Base-by-base conservation (phyloP, 352 stramenopile genomes). In the Globisporangium cederbergense region DNA sequence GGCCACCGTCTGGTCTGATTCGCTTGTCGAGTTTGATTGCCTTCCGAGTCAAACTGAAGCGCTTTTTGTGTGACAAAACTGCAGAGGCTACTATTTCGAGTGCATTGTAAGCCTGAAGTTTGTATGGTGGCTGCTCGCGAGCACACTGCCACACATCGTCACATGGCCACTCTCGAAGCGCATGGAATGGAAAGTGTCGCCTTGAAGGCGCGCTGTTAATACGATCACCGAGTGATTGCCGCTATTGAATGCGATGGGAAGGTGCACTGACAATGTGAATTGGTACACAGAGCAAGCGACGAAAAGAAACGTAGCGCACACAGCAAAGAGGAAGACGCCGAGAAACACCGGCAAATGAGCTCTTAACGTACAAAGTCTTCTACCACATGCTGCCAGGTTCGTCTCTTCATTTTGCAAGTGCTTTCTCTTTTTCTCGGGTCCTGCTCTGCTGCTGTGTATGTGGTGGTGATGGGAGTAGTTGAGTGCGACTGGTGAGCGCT, bases 331-430 rank as follows among this genome's bases (percentile, higher is more conserved):
- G 16, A 20, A n/a, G 18, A 20, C 43, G 14, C 43, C 43, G 32
- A 45, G 5, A 46, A 20, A 34, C 57, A 55, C 16, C 36, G 36
- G 28, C 47, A 58, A 34, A 40, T 20, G 60, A 47, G 28, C 52
- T 58, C 52, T 58, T 58, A 59, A 49, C 40, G 36, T 57, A 51
- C 47, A 59, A 65, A 38, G 42, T 74, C 69, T 76, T 74, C 65
- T 74, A 42, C 36, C 36, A 42, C 36, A 42, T 59, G 53, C 53
- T 57, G 50, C 25, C 50, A 40, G 36, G 25, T 57, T 57, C 30
- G 25, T 36, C 14, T 57, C 30, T 36, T 18, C 16, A 28, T 36
- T 57, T 57, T 49, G 38, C 40, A 10, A 46, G 20, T 59, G 46
- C 46, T 13, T 59, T 47, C 42, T 59, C 32, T 34, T 59, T 47